phyloP scores from a whole-genome alignment of 257 asterid species.

The Jacaranda copaia region DNA sequence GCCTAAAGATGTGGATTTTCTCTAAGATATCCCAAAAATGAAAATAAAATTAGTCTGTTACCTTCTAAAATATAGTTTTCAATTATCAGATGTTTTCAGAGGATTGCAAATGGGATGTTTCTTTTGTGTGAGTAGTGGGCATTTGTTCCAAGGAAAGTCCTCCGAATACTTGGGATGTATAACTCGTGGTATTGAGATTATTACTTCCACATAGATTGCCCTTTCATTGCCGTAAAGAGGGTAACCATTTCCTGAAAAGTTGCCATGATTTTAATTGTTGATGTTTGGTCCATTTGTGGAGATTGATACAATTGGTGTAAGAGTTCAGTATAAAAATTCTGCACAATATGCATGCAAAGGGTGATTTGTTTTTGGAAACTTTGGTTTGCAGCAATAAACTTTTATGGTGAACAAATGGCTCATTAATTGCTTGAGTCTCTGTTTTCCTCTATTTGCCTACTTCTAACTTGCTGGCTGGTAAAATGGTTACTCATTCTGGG shows the following conservation, averaged over 20 bases:
- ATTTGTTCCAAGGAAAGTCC: not conserved
- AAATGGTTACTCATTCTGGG: not conserved
- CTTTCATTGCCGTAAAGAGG: not conserved
- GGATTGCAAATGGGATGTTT: not conserved
- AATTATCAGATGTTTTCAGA: not conserved
- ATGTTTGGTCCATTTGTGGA: not conserved
- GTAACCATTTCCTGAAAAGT: not conserved
- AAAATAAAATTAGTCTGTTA: not conserved
- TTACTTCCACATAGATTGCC: not conserved
- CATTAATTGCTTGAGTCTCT: not conserved
- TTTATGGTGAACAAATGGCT: constrained; percentile 15
- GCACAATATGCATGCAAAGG: not conserved
- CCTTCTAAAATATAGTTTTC: not conserved
- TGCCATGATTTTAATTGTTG: not conserved
- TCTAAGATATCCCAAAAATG: not conserved
- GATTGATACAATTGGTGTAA: not conserved
- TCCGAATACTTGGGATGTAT: not conserved
- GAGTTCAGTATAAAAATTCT: not conserved
- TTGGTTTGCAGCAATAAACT: too few species aligned
- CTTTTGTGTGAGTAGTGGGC: not conserved
- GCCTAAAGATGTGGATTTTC: too few species aligned
- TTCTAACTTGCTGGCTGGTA: not conserved
- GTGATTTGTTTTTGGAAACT: not conserved
- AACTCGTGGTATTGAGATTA: not conserved
- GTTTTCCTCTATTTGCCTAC: not conserved